Evolutionary conservation across 805 yeast genomes (phyloP).

Genomic region (Monosporozyma solicola): DNA sequence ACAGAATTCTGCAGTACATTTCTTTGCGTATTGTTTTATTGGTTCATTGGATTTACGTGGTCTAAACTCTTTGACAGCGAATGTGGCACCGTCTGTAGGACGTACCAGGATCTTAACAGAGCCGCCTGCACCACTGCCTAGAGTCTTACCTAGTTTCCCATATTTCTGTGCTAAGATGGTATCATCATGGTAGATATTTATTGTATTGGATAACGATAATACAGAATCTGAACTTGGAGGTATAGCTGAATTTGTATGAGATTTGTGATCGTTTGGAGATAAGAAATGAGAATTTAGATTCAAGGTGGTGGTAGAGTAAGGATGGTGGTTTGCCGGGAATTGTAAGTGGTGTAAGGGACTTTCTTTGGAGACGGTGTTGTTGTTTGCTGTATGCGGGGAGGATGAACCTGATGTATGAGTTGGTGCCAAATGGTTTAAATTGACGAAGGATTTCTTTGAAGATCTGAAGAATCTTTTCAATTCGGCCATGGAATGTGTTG

Average conservation of each 20-base stretch:
- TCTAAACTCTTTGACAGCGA: constrained; percentile 80
- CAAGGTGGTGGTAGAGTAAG: constrained; percentile 11
- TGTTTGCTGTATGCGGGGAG: not conserved
- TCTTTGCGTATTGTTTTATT: constrained; percentile 70
- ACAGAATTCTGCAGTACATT: constrained; percentile 83
- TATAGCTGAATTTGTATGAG: constrained; percentile 28
- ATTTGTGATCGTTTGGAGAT: constrained; percentile 7
- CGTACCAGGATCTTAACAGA: constrained; percentile 65
- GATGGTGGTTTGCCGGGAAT: constrained; percentile 8
- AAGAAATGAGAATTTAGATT: constrained; percentile 11
- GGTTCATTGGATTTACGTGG: constrained; percentile 62
- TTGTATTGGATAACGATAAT: constrained; percentile 26
- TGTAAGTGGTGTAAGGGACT: constrained; percentile 1
- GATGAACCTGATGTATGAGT: constrained; percentile 3
- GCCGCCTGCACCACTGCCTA: constrained; percentile 87
- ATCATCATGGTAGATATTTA: constrained; percentile 40
- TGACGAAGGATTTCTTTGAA: constrained; percentile 13
- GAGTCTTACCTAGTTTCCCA: constrained; percentile 62
- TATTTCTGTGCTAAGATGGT: constrained; percentile 50
- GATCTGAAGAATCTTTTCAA: constrained; percentile 67
- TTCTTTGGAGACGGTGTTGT: not conserved
- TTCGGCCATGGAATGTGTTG: constrained; percentile 51
- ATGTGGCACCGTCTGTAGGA: constrained; percentile 58
- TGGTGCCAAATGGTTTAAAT: constrained; percentile 5
- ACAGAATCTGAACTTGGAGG: constrained; percentile 31